Conservation (phyloP, 2,329 filamentous ascomycete species). For the Aspergillus luchuensis region DNA sequence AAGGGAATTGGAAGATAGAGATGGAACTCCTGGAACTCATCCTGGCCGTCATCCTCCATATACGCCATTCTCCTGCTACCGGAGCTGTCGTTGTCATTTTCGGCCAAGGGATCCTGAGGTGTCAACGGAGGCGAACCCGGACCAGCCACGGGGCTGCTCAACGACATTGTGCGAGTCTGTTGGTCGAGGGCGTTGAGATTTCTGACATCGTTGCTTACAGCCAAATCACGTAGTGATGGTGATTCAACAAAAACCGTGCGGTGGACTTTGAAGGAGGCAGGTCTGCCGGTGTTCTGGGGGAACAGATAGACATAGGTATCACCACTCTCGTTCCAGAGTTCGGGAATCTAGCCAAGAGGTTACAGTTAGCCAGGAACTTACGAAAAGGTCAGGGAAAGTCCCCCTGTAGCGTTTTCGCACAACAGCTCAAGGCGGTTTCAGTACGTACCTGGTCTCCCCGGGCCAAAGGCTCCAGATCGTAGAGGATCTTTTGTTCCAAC, state of each 20-base stretch:
- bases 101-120: constrained; percentile 34
- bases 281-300: constrained; percentile 57
- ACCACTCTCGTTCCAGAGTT: constrained; percentile 65
- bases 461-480: constrained; percentile 55
- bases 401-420: neutral
- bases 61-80: constrained; percentile 52
- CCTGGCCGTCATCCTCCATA: constrained; percentile 46
- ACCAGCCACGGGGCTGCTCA: constrained; percentile 28
- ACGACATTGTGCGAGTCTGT: constrained; percentile 34
- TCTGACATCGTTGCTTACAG: constrained; percentile 50
- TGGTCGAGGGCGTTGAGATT: constrained; percentile 44
- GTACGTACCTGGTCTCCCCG: constrained; percentile 55
- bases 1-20: constrained; percentile 62
- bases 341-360: constrained; percentile 47
- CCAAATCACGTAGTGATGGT: constrained; percentile 56
- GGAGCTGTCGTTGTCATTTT: constrained; percentile 45
- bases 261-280: constrained; percentile 63
- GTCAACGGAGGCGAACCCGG: constrained; percentile 34
- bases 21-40: constrained; percentile 51
- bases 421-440: neutral
- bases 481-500: constrained; percentile 57
- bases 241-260: constrained; percentile 62
- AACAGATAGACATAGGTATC: constrained; percentile 66
- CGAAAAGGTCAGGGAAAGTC: too few relatives aligned
- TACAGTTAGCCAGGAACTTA: neutral